A percentile compares a stretch with the other conserved stretches of the same genome.
Evolutionary conservation across 1,139 yeast genomes (phyloP).

Genomic region (Nematodospora anomalae): DNA sequence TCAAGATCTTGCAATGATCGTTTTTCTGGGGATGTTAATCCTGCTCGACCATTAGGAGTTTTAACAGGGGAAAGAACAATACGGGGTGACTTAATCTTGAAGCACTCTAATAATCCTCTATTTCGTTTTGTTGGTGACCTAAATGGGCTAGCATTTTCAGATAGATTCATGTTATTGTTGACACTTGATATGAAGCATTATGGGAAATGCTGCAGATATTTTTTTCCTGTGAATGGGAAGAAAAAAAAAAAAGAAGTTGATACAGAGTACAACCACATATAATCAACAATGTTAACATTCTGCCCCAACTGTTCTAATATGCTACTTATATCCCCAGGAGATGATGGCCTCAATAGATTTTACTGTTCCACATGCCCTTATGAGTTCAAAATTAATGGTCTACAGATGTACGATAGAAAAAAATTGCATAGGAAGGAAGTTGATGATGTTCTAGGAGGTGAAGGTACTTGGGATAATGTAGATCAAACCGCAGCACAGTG

Average conservation of each 20-base stretch:
- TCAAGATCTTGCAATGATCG: slow-evolving; percentile 44
- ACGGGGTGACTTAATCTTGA: background rate
- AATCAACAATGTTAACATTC: slow-evolving; percentile 70
- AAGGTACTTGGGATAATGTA: slow-evolving; percentile 98
- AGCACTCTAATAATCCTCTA: slow-evolving; percentile 4
- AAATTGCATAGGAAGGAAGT: slow-evolving; percentile 82
- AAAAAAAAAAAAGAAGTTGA: slow-evolving; percentile 1
- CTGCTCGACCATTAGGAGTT: slow-evolving; percentile 40
- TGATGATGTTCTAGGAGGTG: slow-evolving; percentile 96
- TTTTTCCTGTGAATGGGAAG: too few relatives aligned
- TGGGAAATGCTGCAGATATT: too few relatives aligned
- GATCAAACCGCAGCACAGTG: slow-evolving; percentile 90
- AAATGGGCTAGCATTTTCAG: slow-evolving; percentile 6
- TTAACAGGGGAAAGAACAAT: slow-evolving; percentile 9
- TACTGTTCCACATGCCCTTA: slow-evolving; percentile 95
- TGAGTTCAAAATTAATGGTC: slow-evolving; percentile 80
- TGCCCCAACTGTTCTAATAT: slow-evolving; percentile 93
- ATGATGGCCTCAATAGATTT: slow-evolving; percentile 52
- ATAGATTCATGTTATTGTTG: background rate
- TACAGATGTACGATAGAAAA: slow-evolving; percentile 83
- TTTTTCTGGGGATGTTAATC: slow-evolving; percentile 45
- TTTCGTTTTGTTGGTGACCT: slow-evolving; percentile 13
- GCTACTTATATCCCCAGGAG: slow-evolving; percentile 55
- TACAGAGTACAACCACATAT: background rate
- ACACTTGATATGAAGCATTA: background rate